Evolutionary conservation across 345 rosid species (phyloP).

Genomic region (Bruguiera gymnorhiza): DNA sequence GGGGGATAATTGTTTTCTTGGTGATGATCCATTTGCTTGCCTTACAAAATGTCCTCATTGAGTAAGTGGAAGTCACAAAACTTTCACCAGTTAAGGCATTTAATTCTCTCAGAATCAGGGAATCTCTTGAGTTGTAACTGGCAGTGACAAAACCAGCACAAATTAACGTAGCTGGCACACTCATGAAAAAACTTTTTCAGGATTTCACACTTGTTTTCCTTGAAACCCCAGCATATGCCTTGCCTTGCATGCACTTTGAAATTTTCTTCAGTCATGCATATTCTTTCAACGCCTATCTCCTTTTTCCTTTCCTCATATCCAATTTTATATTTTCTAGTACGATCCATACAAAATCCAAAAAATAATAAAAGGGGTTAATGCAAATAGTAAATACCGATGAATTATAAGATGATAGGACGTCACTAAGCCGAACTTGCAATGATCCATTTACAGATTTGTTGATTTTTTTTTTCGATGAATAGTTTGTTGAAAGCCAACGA

Average conservation of each 20-base stretch:
- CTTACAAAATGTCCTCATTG: neutral
- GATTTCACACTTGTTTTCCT: neutral
- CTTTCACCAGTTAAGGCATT: neutral
- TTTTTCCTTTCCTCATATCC: neutral
- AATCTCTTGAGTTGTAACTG: neutral
- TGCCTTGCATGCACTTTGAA: neutral
- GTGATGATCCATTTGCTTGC: neutral
- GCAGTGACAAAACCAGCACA: neutral
- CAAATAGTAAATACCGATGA: neutral
- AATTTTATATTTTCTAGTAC: neutral
- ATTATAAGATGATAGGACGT: neutral
- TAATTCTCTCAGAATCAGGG: neutral
- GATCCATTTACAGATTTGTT: too few relatives aligned
- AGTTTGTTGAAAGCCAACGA: too few relatives aligned
- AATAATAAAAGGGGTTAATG: too few relatives aligned
- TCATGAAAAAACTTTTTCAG: too few relatives aligned
- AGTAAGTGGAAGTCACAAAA: neutral
- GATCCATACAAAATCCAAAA: neutral
- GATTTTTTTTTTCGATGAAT: too few relatives aligned
- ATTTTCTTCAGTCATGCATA: neutral
- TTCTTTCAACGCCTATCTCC: neutral
- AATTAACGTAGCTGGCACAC: neutral
- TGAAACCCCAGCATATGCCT: neutral
- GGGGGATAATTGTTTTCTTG: neutral
- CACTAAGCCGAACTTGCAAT: too few relatives aligned